Base-by-base conservation (phyloP, 495 filamentous ascomycete genomes). In the Aspergillus incahuasiensis region DNA sequence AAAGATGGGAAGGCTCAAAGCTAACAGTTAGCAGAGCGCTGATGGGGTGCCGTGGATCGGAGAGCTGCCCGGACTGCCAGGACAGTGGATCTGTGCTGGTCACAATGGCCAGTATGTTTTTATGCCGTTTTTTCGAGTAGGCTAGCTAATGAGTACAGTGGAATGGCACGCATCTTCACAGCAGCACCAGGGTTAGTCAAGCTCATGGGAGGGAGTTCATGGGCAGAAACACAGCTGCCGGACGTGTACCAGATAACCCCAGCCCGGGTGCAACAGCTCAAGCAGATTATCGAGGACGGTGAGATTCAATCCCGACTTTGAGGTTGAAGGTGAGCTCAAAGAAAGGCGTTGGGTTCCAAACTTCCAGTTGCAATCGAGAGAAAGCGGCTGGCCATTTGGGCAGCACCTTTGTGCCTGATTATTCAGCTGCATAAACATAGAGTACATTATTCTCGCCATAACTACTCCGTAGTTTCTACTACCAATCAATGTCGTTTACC, bases 51-150 rank as follows among this genome's bases (percentile, higher is more conserved):
- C 50, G 6, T 52, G 41, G 15, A 38, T 52, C 8, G 50, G 50
- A 25, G 34, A 52, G 20, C 19, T 52, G 15, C 50, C 50, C 1
- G 50, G 50, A 6, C 20, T 52, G 22, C 18, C 35, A 6, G 50
- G 50, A 15, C 50, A 52, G 13, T 52, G 50, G 50, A 19, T 52
- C 16, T 52, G 50, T 13, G 50, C 50, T 42, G 50, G 50, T 2
- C 50, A 52, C n/a, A 22, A 52, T 13, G 50, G 50, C 24, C 50
- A 52, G 50, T 52, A 43, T 6, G 50, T 63, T 21, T 9, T 11
- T 15, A 11, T 15, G 6, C 12, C 4, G 32, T 15, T 35, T 35
- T n/a, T n/a, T n/a, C n/a, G n/a, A n/a, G n/a, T n/a, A n/a, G 32
- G 35, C n/a, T 34, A 4, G 25, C 30, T 35, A 15, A 35, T 11